These are phyloP conservation scores for Rhododendron vialii DNA, from an alignment of 148 eudicot genomes.

Conservation along the genomic window DNA sequence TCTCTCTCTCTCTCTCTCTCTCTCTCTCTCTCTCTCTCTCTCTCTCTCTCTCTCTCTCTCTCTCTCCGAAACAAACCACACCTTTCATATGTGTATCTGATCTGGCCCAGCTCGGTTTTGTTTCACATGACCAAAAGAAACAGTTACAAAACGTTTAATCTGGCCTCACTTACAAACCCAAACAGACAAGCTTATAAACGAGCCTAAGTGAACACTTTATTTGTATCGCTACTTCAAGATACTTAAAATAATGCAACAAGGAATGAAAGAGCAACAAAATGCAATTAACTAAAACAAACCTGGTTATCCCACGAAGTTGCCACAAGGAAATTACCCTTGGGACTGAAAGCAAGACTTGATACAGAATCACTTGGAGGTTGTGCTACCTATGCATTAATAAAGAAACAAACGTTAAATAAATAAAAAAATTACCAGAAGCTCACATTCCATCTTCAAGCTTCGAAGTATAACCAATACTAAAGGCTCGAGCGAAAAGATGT, in stretches of 20 bases:
- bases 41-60: neutral
- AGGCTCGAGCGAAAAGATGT: neutral
- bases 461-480: neutral
- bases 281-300: conserved; percentile 33
- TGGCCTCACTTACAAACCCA: neutral
- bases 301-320: conserved; percentile 99
- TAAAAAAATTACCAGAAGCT: neutral
- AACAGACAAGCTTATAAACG: neutral
- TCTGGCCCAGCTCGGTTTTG: neutral
- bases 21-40: neutral
- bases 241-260: neutral
- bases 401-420: neutral
- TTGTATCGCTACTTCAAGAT: neutral
- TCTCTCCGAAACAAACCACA: neutral
- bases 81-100: neutral
- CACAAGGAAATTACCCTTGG: conserved; percentile 80
- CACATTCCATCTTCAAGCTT: neutral
- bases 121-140: neutral
- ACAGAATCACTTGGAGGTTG: conserved; percentile 72
- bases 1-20: neutral
- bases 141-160: neutral
- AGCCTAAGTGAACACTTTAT: neutral
- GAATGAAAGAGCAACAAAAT: neutral
- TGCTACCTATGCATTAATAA: conserved; percentile 35
- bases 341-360: conserved; percentile 80